Percentiles rank a stretch among this genome's conserved stretches.
phyloP scores from a whole-genome alignment of 208 protist species.

The Trypanosoma congolense region DNA sequence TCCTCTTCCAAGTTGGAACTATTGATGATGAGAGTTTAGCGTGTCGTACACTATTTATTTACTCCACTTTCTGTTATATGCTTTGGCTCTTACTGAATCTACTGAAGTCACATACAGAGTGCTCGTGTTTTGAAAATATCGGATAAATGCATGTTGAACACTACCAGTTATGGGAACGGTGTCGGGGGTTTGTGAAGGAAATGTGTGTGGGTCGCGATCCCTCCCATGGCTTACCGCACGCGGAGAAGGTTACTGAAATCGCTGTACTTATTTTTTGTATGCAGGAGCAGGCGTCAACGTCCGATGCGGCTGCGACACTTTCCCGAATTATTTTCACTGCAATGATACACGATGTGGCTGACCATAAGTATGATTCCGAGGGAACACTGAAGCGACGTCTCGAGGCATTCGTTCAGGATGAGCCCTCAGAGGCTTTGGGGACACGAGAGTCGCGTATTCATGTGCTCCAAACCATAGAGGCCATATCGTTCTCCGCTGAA shows the following conservation, averaged over 20 bases:
- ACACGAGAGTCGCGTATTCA: slow-evolving; percentile 1
- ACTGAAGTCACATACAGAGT: too few species aligned
- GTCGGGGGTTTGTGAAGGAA: slow-evolving; percentile 47
- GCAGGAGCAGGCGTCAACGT: slow-evolving; percentile 10
- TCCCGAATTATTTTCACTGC: slow-evolving; percentile 60
- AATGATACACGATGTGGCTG: slow-evolving; percentile 85
- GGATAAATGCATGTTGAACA: slow-evolving; percentile 43
- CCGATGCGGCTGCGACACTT: neutral
- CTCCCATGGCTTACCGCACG: slow-evolving; percentile 72
- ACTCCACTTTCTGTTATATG: too few species aligned
- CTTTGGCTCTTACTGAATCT: too few species aligned
- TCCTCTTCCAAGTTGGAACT: too few species aligned
- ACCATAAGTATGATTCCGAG: slow-evolving; percentile 80
- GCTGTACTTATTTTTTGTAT: slow-evolving; percentile 64
- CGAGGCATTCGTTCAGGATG: slow-evolving; percentile 26
- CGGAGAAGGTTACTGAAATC: slow-evolving; percentile 68
- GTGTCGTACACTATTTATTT: too few species aligned
- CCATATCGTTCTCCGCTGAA: slow-evolving; percentile 83
- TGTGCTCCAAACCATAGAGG: slow-evolving; percentile 30
- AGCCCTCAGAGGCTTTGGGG: slow-evolving; percentile 1
- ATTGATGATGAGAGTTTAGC: too few species aligned
- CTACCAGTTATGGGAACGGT: slow-evolving; percentile 58
- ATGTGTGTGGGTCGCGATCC: slow-evolving; percentile 58
- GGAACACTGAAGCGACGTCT: slow-evolving; percentile 32
- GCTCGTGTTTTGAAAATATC: neutral